Base-by-base conservation (phyloP, 2,329 filamentous ascomycete genomes). In the Alternaria incomplexa region DNA sequence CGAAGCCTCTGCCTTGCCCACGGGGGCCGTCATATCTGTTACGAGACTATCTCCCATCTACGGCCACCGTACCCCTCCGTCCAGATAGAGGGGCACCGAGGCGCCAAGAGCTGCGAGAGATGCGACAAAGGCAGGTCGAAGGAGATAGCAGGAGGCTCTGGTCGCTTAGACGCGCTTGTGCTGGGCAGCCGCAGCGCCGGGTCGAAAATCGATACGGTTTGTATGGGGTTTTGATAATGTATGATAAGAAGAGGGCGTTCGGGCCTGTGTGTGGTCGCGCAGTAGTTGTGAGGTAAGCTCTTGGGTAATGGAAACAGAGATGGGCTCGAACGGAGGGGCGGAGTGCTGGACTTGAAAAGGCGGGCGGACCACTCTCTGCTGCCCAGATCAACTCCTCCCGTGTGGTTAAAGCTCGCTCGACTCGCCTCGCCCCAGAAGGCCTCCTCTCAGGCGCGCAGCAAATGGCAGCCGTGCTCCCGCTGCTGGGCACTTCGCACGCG, bases 11-110 rank as follows among this genome's bases (percentile, higher is more conserved):
- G 78, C 73, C 76, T 84, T 84, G 76, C 79, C 80, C 77, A 81
- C 77, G 71, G 80, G 76, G 62, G 79, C 79, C 72, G 78, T 77
- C 80, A 83, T 82, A 74, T 81, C 80, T 71, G 73, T 77, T 76
- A 79, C 77, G 73, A 74, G 74, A 79, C 79, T 83, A 81, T 84
- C 83, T 76, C 79, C 80, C 83, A 85, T 85, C 77, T 83, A 82
- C 82, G 80, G 79, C 79, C 68, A 69, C 65, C 63, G 81, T 80
- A 81, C 81, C 82, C 81, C 77, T 79, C 78, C 62, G 70, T 63
- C 56, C 66, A 70, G 73, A 74, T 71, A 74, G 77, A 78, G 77
- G 77, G 76, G 76, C 75, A 76, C 73, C 66, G 65, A 48, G 57
- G 68, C 71, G 77, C 77, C 76, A 78, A 79, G 75, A 64, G 56